phyloP scores from a whole-genome alignment of 2,329 filamentous ascomycete species.

The Aspergillus carbonarius region DNA sequence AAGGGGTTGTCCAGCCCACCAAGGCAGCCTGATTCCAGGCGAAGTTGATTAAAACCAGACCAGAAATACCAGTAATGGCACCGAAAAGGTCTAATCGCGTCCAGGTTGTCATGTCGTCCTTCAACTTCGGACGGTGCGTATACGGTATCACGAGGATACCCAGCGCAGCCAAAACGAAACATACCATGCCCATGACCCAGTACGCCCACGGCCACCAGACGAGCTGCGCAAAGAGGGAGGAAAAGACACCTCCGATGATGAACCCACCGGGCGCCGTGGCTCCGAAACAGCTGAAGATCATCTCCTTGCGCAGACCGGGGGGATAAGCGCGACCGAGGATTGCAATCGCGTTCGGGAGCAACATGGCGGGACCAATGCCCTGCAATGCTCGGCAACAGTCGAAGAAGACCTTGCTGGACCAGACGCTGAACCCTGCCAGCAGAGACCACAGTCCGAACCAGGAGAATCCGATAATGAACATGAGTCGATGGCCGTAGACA shows the following conservation, averaged over 20 bases:
- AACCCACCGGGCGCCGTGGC: constrained; percentile 49
- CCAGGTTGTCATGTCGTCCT: constrained; percentile 18
- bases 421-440: constrained; percentile 36
- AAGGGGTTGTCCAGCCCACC: constrained; percentile 57
- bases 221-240: constrained; percentile 40
- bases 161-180: constrained; percentile 40
- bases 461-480: constrained; percentile 38
- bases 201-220: constrained; percentile 56
- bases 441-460: constrained; percentile 42
- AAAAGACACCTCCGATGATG: constrained; percentile 44
- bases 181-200: constrained; percentile 40
- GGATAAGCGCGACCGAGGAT: constrained; percentile 60
- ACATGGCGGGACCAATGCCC: constrained; percentile 59
- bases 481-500: constrained; percentile 36
- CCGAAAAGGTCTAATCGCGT: constrained; percentile 42
- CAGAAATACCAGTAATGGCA: constrained; percentile 51
- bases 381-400: constrained; percentile 55
- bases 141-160: constrained; percentile 32
- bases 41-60: constrained; percentile 64
- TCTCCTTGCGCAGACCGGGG: constrained; percentile 57
- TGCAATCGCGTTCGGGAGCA: constrained; percentile 64
- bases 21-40: constrained; percentile 65
- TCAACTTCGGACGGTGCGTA: constrained; percentile 10
- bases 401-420: constrained; percentile 48
- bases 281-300: constrained; percentile 58